phyloP scores from a whole-genome alignment of 192 early-diverging fungal species.

The Coemansia sp. region DNA sequence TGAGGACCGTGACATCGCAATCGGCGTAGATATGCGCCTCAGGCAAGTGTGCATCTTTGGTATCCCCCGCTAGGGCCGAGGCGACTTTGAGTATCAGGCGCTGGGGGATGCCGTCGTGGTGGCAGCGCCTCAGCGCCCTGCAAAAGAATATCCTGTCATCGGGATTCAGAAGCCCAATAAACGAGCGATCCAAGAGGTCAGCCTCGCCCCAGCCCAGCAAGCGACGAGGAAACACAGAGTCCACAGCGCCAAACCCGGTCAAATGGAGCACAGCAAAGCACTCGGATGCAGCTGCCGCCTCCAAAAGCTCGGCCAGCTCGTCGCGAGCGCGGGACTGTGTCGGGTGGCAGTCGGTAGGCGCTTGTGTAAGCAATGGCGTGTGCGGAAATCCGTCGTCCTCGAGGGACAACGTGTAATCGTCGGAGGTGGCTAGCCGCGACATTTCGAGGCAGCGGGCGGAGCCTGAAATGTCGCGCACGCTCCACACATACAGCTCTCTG shows the following conservation, averaged over 20 bases:
- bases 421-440: conserved; percentile 8
- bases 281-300: conserved; percentile 18
- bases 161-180: conserved; percentile 36
- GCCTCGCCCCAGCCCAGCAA: conserved; percentile 39
- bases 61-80: background rate
- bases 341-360: conserved; percentile 12
- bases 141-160: conserved; percentile 46
- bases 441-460: conserved; percentile 37
- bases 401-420: conserved; percentile 34
- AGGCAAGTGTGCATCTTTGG: background rate
- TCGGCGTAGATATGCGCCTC: conserved; percentile 14
- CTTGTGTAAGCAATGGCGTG: conserved; percentile 31
- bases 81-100: conserved; percentile 34
- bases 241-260: conserved; percentile 46
- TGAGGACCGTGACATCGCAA: conserved; percentile 52
- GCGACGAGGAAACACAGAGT: conserved; percentile 45
- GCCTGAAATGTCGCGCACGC: conserved; percentile 41
- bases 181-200: conserved; percentile 42
- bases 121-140: conserved; percentile 33
- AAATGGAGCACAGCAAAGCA: conserved; percentile 38
- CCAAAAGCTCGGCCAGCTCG: conserved; percentile 22
- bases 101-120: conserved; percentile 45
- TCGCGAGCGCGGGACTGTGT: conserved; percentile 8
- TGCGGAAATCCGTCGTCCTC: conserved; percentile 50
- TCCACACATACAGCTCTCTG: conserved; percentile 27